phyloP scores from a whole-genome alignment of 1,284 basidiomycete genomes.

The Leccinum pachyderme region DNA sequence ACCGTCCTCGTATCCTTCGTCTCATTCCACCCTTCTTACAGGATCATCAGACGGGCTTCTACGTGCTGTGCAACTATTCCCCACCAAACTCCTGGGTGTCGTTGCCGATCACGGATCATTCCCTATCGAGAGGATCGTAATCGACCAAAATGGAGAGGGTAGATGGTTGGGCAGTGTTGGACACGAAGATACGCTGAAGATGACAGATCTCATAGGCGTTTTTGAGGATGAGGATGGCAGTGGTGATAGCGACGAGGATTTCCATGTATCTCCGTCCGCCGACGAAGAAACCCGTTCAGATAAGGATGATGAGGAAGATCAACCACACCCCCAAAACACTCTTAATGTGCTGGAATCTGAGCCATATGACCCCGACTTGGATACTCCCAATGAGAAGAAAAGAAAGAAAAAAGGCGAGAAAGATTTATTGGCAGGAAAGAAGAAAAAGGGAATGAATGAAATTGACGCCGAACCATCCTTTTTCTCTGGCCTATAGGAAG shows the following conservation, averaged over 20 bases:
- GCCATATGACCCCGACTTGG: constrained; percentile 35
- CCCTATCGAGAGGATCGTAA: constrained; percentile 84
- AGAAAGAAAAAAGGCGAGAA: constrained; percentile 57
- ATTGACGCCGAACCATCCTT: constrained; percentile 60
- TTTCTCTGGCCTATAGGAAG: constrained; percentile 60
- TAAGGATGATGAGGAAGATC: constrained; percentile 21
- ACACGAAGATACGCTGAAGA: constrained; percentile 82
- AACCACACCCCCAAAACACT: constrained; percentile 3
- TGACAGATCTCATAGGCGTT: constrained; percentile 76
- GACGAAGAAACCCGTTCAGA: constrained; percentile 42
- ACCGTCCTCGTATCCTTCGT: constrained; percentile 62
- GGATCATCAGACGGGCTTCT: constrained; percentile 93
- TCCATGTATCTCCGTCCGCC: constrained; percentile 33
- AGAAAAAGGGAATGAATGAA: constrained; percentile 57
- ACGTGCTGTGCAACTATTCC: constrained; percentile 86
- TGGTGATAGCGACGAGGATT: constrained; percentile 31
- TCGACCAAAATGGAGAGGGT: constrained; percentile 52
- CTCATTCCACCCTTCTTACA: constrained; percentile 78
- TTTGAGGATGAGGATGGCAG: constrained; percentile 41
- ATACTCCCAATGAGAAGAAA: constrained; percentile 46
- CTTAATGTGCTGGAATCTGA: constrained; percentile 1
- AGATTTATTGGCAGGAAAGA: constrained; percentile 46
- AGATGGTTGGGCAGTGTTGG: constrained; percentile 93
- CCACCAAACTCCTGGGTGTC: constrained; percentile 87
- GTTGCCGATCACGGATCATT: constrained; percentile 89